Percentiles rank a stretch among this genome's conserved stretches.
These are phyloP conservation scores for Neurospora sp. DNA, from an alignment of 495 filamentous ascomycete genomes.

Conservation along the genomic window DNA sequence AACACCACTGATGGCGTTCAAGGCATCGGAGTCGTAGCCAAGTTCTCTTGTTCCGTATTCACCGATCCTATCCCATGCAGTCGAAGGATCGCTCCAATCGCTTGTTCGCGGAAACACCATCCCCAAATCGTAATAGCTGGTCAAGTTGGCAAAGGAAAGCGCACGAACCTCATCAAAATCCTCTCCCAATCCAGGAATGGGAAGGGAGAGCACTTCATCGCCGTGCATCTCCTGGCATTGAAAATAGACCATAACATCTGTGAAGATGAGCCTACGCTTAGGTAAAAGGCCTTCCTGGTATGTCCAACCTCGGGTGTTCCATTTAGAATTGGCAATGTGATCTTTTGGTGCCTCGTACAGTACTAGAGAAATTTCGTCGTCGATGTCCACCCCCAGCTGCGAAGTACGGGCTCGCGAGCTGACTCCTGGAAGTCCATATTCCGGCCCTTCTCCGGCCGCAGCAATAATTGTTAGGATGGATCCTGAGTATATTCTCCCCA, in stretches of 20 bases:
- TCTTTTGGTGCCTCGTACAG: background rate
- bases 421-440: slow-evolving; percentile 22
- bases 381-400: background rate
- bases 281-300: slow-evolving; percentile 31
- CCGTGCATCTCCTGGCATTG: slow-evolving; percentile 21
- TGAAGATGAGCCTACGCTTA: slow-evolving; percentile 10
- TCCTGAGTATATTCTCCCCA: slow-evolving; percentile 25
- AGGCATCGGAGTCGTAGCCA: background rate
- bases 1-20: background rate
- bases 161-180: background rate
- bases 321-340: slow-evolving; percentile 11
- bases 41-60: background rate
- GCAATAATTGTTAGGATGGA: slow-evolving; percentile 25
- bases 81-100: background rate
- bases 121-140: no score
- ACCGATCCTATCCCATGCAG: background rate
- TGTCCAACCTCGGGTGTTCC: slow-evolving; percentile 31
- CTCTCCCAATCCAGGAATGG: background rate
- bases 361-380: background rate
- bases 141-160: rapidly evolving
- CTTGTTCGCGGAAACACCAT: background rate
- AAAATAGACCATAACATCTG: slow-evolving; percentile 24
- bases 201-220: slow-evolving; percentile 2
- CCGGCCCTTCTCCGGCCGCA: slow-evolving; percentile 13
- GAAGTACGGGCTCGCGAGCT: background rate